Percentiles rank a stretch among this genome's conserved stretches.
phyloP scores from a whole-genome alignment of 805 yeast genomes.

The Saturnispora halmiae region DNA sequence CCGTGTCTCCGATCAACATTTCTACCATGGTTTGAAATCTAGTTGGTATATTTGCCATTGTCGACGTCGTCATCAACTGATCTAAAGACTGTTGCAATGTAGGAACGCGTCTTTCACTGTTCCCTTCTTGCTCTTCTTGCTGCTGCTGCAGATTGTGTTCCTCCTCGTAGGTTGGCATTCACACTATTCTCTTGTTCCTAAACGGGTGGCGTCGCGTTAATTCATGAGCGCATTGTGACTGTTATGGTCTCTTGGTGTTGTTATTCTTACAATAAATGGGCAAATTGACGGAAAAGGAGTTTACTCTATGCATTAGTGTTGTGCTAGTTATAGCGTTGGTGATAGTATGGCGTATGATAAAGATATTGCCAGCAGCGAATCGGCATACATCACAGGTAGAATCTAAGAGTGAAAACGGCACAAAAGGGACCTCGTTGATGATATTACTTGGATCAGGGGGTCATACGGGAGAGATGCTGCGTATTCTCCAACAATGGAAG shows the following conservation, averaged over 20 bases:
- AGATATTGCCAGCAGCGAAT: slow-evolving; percentile 20
- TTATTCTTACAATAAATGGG: neutral
- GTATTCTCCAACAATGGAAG: slow-evolving; percentile 42
- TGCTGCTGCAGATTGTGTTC: slow-evolving; percentile 16
- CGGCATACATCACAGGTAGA: too few species aligned
- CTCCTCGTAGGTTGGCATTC: slow-evolving; percentile 16
- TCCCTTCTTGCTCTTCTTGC: neutral
- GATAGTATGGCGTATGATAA: too few species aligned
- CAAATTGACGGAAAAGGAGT: too few species aligned
- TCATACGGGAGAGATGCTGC: slow-evolving; percentile 92
- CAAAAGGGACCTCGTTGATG: neutral
- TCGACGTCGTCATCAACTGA: slow-evolving; percentile 9
- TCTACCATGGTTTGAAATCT: neutral
- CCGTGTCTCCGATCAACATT: slow-evolving; percentile 6
- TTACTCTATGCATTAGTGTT: too few species aligned
- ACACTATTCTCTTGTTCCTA: neutral
- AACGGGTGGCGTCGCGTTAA: neutral
- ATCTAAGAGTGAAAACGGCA: too few species aligned
- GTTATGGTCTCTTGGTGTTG: too few species aligned
- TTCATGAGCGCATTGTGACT: neutral
- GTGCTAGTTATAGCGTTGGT: slow-evolving; percentile 16
- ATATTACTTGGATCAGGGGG: slow-evolving; percentile 92
- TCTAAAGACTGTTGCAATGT: slow-evolving; percentile 15
- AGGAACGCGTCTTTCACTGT: neutral
- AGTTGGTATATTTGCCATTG: slow-evolving; percentile 1